A percentile compares a stretch with the other conserved stretches of the same genome.
Evolutionary conservation across 441 rosid genomes (phyloP).

Genomic region (Adansonia madagascariensis): DNA sequence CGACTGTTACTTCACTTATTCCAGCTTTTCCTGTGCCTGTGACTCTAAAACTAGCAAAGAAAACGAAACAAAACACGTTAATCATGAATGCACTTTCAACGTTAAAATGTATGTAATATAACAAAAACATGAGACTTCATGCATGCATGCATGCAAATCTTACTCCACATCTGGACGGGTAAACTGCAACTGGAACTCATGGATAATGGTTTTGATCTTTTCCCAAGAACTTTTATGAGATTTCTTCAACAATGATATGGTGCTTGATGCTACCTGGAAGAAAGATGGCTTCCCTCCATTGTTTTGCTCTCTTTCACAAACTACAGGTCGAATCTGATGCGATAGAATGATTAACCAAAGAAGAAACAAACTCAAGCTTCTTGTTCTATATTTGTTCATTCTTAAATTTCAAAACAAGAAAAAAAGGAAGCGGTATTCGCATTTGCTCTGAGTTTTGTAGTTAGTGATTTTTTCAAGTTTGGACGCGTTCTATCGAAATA

Average conservation of each 20-base stretch:
- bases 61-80: neutral
- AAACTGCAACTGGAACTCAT: constrained; percentile 45
- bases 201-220: constrained; percentile 49
- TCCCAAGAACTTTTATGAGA: constrained; percentile 54
- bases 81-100: neutral
- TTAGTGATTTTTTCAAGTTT: neutral
- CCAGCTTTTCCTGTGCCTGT: constrained; percentile 42
- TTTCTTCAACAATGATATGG: constrained; percentile 39
- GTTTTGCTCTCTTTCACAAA: constrained; percentile 26
- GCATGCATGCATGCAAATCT: neutral
- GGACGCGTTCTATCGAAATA: neutral
- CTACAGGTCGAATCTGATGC: constrained; percentile 16
- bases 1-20: constrained; percentile 42
- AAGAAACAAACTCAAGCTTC: constrained; percentile 13
- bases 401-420: neutral
- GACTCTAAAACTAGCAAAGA: constrained; percentile 50
- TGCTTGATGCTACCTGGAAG: constrained; percentile 33
- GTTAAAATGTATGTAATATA: no score
- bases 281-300: constrained; percentile 42
- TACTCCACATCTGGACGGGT: constrained; percentile 69
- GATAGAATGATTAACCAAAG: constrained; percentile 27
- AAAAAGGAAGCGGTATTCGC: neutral
- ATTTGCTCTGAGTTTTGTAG: constrained; percentile 1
- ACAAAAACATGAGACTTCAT: neutral
- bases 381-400: constrained; percentile 32